These are phyloP conservation scores for Podospora appendiculata DNA, from an alignment of 495 filamentous ascomycete species.

Conservation along the genomic window DNA sequence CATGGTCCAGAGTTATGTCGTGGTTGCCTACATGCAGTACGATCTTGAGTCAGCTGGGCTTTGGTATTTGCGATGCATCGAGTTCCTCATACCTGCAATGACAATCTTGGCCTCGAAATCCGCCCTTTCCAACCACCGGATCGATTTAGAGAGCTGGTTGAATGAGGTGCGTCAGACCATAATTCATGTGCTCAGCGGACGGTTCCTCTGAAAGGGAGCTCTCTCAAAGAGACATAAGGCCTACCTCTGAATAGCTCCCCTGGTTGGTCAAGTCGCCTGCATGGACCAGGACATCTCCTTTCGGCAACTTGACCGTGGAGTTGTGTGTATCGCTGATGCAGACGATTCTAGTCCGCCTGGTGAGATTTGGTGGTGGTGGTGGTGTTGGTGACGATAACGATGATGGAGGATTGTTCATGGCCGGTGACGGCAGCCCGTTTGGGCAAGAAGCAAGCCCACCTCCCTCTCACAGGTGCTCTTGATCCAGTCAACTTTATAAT, in stretches of 20 bases:
- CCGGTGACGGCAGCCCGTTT: no score
- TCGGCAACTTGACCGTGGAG: conserved; percentile 55
- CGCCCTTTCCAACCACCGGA: conserved; percentile 72
- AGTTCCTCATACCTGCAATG: conserved; percentile 58
- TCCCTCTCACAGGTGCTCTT: no score
- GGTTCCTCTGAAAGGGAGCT: no score
- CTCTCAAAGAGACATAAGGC: background rate
- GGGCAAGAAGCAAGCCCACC: no score
- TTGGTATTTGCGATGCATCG: background rate
- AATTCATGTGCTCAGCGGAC: no score
- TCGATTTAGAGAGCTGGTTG: conserved; percentile 32
- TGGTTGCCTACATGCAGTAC: conserved; percentile 79
- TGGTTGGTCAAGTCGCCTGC: conserved; percentile 82
- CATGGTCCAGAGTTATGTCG: conserved; percentile 62
- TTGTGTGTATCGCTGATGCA: conserved; percentile 93
- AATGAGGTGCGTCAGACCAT: no score
- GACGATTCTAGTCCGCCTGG: conserved; percentile 34
- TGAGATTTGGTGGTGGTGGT: conserved; percentile 4
- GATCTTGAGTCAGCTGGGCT: background rate
- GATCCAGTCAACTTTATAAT: no score
- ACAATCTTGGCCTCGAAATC: conserved; percentile 79
- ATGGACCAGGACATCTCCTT: conserved; percentile 84
- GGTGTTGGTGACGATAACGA: background rate
- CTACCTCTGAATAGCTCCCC: conserved; percentile 50
- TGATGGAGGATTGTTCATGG: no score